Base-by-base conservation (phyloP, 805 yeast species). In the Yarrowia sp. region DNA sequence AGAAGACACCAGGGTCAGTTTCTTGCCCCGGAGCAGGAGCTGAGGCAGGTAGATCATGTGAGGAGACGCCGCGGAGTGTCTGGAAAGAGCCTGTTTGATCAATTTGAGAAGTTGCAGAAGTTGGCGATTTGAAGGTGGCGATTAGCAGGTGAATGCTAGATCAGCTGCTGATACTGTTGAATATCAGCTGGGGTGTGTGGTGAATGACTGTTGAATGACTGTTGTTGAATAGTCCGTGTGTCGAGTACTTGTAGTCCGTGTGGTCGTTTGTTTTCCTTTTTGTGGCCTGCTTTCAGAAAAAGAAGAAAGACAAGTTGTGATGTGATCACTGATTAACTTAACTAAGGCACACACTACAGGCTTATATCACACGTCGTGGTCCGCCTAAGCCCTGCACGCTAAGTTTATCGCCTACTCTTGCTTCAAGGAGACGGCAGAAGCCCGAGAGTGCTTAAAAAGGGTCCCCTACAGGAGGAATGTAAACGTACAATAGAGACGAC, bases 351-450 rank as follows among this genome's bases (percentile, higher is more conserved):
- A 9, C 53, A 14, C 53, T 49, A 17, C 55, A 36, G 39, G 58
- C 58, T 52, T 52, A 52, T 38, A 52, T 52, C 58, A 39, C 61
- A 39, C 46, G 61, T 40, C 46, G 15, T n/a, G 3, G 7, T 9
- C 20, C 15, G 61, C 46, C 44, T 42, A 9, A 53, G 20, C 34
- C 14, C 43, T 58, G 64, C 64, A 58, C 30, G 17, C 33, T 13
- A 58, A 58, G 64, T 58, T 58, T 58, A 58, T 58, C 64, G 64
- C 64, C 64, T 58, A 30, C 64, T 58, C 64, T 58, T 58, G 50
- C 64, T 58, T 33, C 64, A 58, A 58, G 17, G 39, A 58, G 56
- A 50, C 56, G 10, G 34, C 34, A 9, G 34, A 5, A 14, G 30
- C 30, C 30, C 6, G 30, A 24, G 30, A 24, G 30, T 24, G 30